Conservation (phyloP, 352 stramenopile genomes). For the Globisporangium nunn region DNA sequence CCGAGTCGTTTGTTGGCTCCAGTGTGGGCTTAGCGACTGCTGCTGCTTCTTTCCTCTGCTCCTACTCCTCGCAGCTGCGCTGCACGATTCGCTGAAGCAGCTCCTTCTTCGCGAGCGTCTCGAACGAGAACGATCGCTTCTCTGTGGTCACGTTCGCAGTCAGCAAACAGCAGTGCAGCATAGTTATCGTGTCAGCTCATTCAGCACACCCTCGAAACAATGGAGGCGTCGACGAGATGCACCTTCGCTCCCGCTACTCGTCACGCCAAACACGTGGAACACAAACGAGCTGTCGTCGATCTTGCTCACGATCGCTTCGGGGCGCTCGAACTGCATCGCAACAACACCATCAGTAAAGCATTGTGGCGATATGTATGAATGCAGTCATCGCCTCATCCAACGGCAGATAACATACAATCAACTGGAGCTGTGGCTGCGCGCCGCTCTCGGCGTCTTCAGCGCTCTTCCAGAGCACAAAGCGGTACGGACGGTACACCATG, state of each 20-base stretch:
- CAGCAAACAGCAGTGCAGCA: not conserved
- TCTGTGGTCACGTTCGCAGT: constrained; percentile 20
- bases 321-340: constrained; percentile 50
- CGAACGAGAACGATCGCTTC: constrained; percentile 61
- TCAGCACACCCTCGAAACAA: not conserved
- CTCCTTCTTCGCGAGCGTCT: constrained; percentile 46
- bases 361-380: not conserved
- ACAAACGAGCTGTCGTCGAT: constrained; percentile 53
- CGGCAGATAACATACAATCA: constrained; percentile 37
- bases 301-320: constrained; percentile 51
- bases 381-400: not conserved
- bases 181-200: not conserved
- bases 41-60: not conserved
- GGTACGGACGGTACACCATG: constrained; percentile 56
- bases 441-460: constrained; percentile 64
- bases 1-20: not conserved
- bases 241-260: constrained; percentile 38
- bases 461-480: constrained; percentile 78
- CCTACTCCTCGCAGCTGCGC: constrained; percentile 25
- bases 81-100: constrained; percentile 36
- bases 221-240: no score
- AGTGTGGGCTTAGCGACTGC: not conserved
- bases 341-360: constrained; percentile 2
- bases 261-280: constrained; percentile 57
- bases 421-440: constrained; percentile 36